These are phyloP conservation scores for Entomortierella beljakovae DNA, from an alignment of 192 early-diverging fungal genomes.

Conservation along the genomic window DNA sequence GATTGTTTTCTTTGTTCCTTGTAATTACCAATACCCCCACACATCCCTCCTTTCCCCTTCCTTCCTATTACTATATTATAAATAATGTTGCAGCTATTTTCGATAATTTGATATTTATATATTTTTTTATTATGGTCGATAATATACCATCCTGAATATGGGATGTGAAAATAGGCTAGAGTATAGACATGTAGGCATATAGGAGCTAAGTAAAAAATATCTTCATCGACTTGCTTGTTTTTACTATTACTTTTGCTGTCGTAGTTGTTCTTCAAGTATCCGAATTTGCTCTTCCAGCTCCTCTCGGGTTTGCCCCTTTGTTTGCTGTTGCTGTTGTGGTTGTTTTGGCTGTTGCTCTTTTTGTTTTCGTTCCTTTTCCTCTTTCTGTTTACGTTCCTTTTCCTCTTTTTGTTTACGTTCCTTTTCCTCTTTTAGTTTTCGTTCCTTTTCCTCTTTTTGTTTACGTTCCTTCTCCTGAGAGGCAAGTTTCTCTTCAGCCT, in stretches of 20 bases:
- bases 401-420: neutral
- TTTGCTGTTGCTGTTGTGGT: neutral
- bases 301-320: neutral
- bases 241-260: constrained; percentile 5
- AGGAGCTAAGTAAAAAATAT: no score
- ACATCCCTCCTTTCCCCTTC: no score
- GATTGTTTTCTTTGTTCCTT: no score
- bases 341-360: constrained; percentile 4
- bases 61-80: no score
- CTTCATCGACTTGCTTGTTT: neutral
- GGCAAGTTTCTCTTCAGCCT: constrained; percentile 1
- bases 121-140: no score
- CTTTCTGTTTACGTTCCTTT: neutral
- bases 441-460: constrained; percentile 9
- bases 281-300: constrained; percentile 35
- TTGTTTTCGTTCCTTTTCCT: constrained; percentile 11
- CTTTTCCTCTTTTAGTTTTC: constrained; percentile 3
- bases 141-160: no score
- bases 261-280: constrained; percentile 21
- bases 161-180: neutral
- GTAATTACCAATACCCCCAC: no score
- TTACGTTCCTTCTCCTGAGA: neutral
- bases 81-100: no score
- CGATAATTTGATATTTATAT: no score
- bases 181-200: no score